These are phyloP conservation scores for Apocynum venetum DNA, from an alignment of 257 asterid species.

Conservation along the genomic window DNA sequence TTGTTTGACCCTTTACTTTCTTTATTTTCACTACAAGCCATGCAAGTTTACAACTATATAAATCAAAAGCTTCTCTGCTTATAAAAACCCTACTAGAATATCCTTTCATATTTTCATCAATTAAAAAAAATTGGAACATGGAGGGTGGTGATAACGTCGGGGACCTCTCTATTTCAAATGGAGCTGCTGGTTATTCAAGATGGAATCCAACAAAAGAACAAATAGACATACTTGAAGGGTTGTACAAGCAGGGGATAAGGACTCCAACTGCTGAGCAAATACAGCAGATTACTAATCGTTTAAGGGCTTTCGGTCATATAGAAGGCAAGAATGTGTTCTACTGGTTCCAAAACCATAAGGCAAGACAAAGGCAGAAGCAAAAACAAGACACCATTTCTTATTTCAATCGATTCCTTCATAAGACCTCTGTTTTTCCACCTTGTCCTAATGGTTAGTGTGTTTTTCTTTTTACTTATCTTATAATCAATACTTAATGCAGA, in stretches of 20 bases:
- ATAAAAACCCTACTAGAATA: too few species aligned
- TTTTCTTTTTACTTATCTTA: background rate
- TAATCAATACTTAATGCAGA: too few species aligned
- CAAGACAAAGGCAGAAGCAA: slow-evolving; percentile 89
- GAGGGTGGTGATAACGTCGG: slow-evolving; percentile 30
- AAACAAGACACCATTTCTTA: slow-evolving; percentile 43
- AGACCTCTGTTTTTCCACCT: slow-evolving; percentile 28
- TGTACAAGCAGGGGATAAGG: slow-evolving; percentile 67
- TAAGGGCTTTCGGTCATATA: slow-evolving; percentile 63
- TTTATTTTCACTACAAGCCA: background rate
- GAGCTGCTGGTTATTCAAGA: slow-evolving; percentile 42
- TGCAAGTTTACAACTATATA: slow-evolving; percentile 6
- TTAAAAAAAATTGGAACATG: slow-evolving; percentile 16
- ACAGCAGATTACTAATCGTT: slow-evolving; percentile 56
- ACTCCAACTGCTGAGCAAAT: slow-evolving; percentile 86
- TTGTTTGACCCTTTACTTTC: slow-evolving; percentile 15
- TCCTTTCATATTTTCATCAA: background rate
- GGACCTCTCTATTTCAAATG: slow-evolving; percentile 22
- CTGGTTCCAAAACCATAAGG: slow-evolving; percentile 93
- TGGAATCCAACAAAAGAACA: slow-evolving; percentile 95
- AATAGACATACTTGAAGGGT: slow-evolving; percentile 63
- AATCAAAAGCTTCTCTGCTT: background rate
- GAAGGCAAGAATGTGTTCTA: slow-evolving; percentile 89
- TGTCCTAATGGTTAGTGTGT: slow-evolving; percentile 34
- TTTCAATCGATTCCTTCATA: slow-evolving; percentile 41